Base-by-base conservation (phyloP, 371 early-diverging fungal species). In the Coemansia sp. region DNA sequence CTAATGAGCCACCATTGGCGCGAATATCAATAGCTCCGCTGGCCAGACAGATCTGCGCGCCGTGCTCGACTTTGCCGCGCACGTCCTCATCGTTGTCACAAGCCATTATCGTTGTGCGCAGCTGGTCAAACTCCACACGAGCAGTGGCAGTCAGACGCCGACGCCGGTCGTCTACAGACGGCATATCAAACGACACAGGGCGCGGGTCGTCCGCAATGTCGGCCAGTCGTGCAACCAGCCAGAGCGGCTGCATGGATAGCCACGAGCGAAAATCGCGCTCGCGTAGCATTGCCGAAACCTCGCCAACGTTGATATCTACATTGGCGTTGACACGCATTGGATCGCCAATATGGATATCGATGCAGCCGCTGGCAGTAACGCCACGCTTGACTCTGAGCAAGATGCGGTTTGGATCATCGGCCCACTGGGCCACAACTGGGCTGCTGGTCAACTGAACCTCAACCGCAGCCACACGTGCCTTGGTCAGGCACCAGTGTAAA, bases 211-310 rank as follows among this genome's bases (percentile, higher is more conserved):
- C 48, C 42, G 39, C 34, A 2, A 54, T 10, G 20, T 55, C 62
- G n/a, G 55, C 33, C 3, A 75, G 38, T 57, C 58, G 60, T 0
- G 71, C 59, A 11, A 47, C 72, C 20, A 75, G 63, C 76, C 76
- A 76, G 39, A 76, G 53, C 8, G 76, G 76, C 65, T 72, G 76
- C 76, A 72, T 71, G 2, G 76, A 63, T 9, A 76, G 68, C 76
- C 76, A 76, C 16, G 55, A 39, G 9, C 61, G 34, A 31, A 72
- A 76, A 9, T 76, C 76, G 42, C 65, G 55, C 40, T 76, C 72
- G 53, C 76, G 72, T 34, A 72, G 12, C 61, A 62, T 65, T 8
- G 48, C 57, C 1, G 53, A 50, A 5, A 67, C 49, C 2, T 74
- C 76, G 30, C 76, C 63, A 9, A 59, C 40, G 40, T 68, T 62